A percentile compares a stretch with the other conserved stretches of the same genome.
phyloP scores from a whole-genome alignment of 2,329 filamentous ascomycete genomes.

The Pseudogymnoascus sp. region DNA sequence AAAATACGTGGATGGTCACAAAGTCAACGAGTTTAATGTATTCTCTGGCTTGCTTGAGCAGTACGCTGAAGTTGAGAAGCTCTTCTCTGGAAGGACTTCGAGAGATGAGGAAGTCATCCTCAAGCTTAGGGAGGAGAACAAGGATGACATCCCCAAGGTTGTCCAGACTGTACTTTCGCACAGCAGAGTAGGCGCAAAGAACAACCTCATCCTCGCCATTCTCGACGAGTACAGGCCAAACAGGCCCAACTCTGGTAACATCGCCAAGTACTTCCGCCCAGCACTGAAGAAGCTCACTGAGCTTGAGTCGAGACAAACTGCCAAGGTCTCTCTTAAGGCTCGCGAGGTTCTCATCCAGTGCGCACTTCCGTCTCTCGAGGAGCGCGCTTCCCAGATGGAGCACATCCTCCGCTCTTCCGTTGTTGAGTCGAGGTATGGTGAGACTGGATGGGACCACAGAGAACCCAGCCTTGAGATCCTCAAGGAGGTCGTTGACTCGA shows the following conservation, averaged over 20 bases:
- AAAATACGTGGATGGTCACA: constrained; percentile 77
- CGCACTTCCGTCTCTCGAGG: constrained; percentile 88
- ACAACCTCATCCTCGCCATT: constrained; percentile 82
- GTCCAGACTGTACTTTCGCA: constrained; percentile 88
- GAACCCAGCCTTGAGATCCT: constrained; percentile 84
- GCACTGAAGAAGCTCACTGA: constrained; percentile 81
- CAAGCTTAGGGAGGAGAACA: constrained; percentile 90
- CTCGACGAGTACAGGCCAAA: constrained; percentile 93
- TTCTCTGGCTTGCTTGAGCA: constrained; percentile 71
- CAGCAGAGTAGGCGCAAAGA: constrained; percentile 87
- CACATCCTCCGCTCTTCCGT: constrained; percentile 95
- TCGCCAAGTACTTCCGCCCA: constrained; percentile 78
- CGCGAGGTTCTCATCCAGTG: constrained; percentile 97
- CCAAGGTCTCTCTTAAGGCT: constrained; percentile 95
- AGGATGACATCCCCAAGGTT: constrained; percentile 78
- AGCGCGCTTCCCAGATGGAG: constrained; percentile 94
- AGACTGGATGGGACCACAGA: constrained; percentile 93
- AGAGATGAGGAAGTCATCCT: constrained; percentile 93
- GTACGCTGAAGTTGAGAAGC: constrained; percentile 74
- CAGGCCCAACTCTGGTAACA: constrained; percentile 79
- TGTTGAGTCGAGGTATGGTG: constrained; percentile 92
- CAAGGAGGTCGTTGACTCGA: constrained; percentile 97
- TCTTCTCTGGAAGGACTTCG: constrained; percentile 75
- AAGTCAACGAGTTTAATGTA: constrained; percentile 78
- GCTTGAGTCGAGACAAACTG: constrained; percentile 71